Evolutionary conservation across 2,329 filamentous ascomycete species (phyloP).

Genomic region (Botrytis byssoidea): DNA sequence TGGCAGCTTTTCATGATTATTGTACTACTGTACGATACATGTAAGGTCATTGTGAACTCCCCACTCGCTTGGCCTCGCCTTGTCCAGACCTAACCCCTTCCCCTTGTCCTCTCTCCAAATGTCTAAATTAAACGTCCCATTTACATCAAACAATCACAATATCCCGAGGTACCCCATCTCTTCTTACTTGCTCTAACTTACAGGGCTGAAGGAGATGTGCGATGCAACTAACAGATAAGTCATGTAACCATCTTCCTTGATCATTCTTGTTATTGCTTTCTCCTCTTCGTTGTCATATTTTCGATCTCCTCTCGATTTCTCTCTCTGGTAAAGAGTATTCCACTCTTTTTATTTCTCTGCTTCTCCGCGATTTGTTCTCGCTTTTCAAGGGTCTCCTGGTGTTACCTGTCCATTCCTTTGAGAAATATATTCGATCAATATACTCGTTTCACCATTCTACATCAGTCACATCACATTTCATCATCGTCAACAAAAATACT

Average conservation of each 20-base stretch:
- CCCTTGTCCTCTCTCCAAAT: conserved; percentile 11
- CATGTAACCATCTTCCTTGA: conserved; percentile 11
- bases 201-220: conserved; percentile 21
- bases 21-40: background rate
- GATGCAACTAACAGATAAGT: conserved; percentile 19
- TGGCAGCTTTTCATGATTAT: background rate
- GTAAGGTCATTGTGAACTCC: background rate
- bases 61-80: conserved; percentile 8
- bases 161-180: conserved; percentile 6
- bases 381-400: conserved; percentile 35
- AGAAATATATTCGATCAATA: conserved; percentile 21
- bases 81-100: conserved; percentile 2
- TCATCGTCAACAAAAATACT: conserved; percentile 19
- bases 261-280: conserved; percentile 29
- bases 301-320: conserved; percentile 23
- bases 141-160: conserved; percentile 50
- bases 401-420: conserved; percentile 38
- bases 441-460: conserved; percentile 29
- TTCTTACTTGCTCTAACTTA: conserved; percentile 16
- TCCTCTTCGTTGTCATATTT: conserved; percentile 26
- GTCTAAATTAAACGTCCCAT: conserved; percentile 41
- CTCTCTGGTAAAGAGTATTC: background rate
- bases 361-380: conserved; percentile 20
- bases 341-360: conserved; percentile 11
- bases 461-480: conserved; percentile 23